Base-by-base conservation (phyloP, 768 basidiomycete genomes). In the Auricularia cornea region DNA sequence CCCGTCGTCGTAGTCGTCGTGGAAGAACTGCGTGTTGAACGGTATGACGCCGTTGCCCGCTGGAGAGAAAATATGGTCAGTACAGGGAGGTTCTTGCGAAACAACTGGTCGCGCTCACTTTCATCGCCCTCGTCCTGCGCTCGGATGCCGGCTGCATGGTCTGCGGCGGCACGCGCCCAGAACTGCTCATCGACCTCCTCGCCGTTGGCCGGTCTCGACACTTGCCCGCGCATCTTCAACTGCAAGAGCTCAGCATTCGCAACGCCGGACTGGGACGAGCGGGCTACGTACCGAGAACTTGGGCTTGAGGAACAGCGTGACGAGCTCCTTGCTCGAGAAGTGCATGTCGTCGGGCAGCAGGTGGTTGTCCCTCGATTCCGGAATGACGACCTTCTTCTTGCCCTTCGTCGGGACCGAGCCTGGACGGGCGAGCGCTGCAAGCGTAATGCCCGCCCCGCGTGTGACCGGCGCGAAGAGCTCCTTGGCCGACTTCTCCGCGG, bases 21-120 rank as follows among this genome's bases (percentile, higher is more conserved):
- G 88, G 84, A 98, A 96, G 81, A 98, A 98, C 70, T 98, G 96
- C 0, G 96, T 95, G 68, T 90, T 90, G 75, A 97, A 98, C 0
- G 94, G 95, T 4, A 84, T 82, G 2, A 84, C 80, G 62, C 77
- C 83, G 35, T 81, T 87, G 56, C 79, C 78, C 8, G 70, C 78
- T 72, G 72, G 72, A 76, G 59, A 35, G 31, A n/a, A 33, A 52
- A 20, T 56, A 54, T 60, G 52, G 29, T 28, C 51, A 68, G 72
- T 67, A 67, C 65, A n/a, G n/a, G n/a, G n/a, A 59, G 41, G 41
- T 40, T 29, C 56, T 32, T 12, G 57, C 12, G 48, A 44, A 12
- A 5, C 20, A 62, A 28, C 23, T 8, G n/a, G 30, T 48, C 26
- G 33, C 14, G 51, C 84, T 73, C 67, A 89, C 90, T 82, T 56